A percentile compares a stretch with the other conserved stretches of the same genome.
Evolutionary conservation across 495 filamentous ascomycete species (phyloP).

Genomic region (Coniosporium apollinis): DNA sequence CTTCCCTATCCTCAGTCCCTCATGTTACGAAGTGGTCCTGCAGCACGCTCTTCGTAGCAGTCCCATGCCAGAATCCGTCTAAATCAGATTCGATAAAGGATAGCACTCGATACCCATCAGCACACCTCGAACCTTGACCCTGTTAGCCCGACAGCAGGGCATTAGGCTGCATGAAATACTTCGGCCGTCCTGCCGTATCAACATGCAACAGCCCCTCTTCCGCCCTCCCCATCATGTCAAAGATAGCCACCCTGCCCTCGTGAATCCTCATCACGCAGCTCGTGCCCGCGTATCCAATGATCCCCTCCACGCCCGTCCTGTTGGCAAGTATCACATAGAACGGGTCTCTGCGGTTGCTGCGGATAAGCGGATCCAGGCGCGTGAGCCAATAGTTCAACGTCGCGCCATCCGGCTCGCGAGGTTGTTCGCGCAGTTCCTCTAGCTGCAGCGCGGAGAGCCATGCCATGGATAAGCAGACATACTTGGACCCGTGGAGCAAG

Average conservation of each 20-base stretch:
- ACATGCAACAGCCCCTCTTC: slow-evolving; percentile 49
- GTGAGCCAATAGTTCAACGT: slow-evolving; percentile 86
- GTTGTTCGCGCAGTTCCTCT: slow-evolving; percentile 27
- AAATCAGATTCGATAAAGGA: too few species aligned
- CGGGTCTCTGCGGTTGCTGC: neutral
- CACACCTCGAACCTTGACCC: too few species aligned
- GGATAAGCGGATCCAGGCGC: slow-evolving; percentile 43
- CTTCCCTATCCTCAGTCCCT: too few species aligned
- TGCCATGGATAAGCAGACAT: slow-evolving; percentile 76
- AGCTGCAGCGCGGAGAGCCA: slow-evolving; percentile 50
- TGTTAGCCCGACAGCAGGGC: too few species aligned
- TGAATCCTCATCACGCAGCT: slow-evolving; percentile 65
- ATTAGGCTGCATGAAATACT: too few species aligned
- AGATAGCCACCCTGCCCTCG: slow-evolving; percentile 47
- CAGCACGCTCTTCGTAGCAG: too few species aligned
- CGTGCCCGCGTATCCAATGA: slow-evolving; percentile 65
- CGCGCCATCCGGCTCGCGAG: slow-evolving; percentile 50
- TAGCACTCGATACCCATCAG: too few species aligned
- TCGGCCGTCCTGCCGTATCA: too few species aligned
- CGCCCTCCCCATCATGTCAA: slow-evolving; percentile 47
- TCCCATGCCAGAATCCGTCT: too few species aligned
- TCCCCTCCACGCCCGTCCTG: slow-evolving; percentile 29
- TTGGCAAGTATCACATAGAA: slow-evolving; percentile 1
- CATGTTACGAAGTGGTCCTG: too few species aligned
- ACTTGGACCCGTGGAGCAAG: slow-evolving; percentile 43